Base-by-base conservation (phyloP, 75 land plant species). In the Adiantum capillusveneris region DNA sequence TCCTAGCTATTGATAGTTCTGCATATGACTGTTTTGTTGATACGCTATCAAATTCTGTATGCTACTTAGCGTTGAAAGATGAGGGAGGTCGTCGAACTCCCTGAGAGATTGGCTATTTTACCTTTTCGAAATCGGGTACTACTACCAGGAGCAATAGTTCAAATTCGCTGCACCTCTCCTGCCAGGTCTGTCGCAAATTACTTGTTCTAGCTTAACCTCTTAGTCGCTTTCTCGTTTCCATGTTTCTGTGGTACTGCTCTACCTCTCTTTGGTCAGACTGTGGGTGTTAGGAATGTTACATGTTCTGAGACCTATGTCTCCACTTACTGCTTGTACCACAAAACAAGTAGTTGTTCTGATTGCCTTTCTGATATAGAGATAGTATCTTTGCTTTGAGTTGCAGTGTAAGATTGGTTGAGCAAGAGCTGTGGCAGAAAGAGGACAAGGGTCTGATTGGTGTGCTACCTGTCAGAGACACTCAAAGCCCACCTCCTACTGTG, bases 401-500 rank as follows among this genome's bases (percentile, higher is more conserved):
- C 64, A 90, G 96, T 79, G 96, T 90, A 53, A 79, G 80, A 59
- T 58, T 90, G 64, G 85, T 90, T 57, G 96, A 90, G 79, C 96
- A 90, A 63, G 96, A 90, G 59, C 71, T 90, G 26, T 86, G 96
- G 96, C 96, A 90, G 73, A 79, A 81, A 55, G 96, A 90, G 66
- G 91, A 90, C 59, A 86, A 75, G 64, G 88, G 96, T 1, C 58
- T 90, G 59, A 90, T 90, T 62, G 91, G 96, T 14, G 90, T 90
- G 22, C 63, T 90, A 41, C 91, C 96, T 29, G 83, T 90, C 21
- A 67, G 79, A 41, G 96, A 86, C 69, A 29, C 63, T 11, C 80
- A 79, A 46, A 42, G 57, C 11, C 64, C 74, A 12, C 36, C 70
- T 11, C 59, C 69, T 28, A 67, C 49, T 2, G 27, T 79, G 7